Conservation (phyloP, 257 asterid genomes). For the Gentiana straminea region DNA sequence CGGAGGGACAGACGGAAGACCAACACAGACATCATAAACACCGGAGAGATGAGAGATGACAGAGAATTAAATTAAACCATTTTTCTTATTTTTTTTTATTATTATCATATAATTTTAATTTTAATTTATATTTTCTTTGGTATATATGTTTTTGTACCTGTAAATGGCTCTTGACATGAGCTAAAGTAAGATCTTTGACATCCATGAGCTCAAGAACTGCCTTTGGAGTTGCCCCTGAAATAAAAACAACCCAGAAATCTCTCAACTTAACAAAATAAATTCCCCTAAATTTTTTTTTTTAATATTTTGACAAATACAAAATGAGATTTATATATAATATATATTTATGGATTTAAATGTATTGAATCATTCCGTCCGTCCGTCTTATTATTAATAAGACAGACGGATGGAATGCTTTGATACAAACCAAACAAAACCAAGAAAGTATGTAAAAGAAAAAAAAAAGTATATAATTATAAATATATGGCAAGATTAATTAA, state of each 20-base stretch:
- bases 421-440: background rate
- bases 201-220: constrained; percentile 91
- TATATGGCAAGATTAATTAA: too few species aligned
- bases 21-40: constrained; percentile 26
- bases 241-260: constrained; percentile 1
- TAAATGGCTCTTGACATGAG: constrained; percentile 89
- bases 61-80: background rate
- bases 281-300: background rate
- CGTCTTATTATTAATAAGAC: too few species aligned
- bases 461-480: background rate
- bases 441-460: background rate
- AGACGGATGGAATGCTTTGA: too few species aligned
- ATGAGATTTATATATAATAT: background rate
- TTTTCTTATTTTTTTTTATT: background rate
- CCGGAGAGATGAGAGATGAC: constrained; percentile 12
- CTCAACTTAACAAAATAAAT: background rate
- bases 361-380: background rate
- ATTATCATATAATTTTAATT: background rate
- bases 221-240: constrained; percentile 86
- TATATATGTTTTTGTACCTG: constrained; percentile 39
- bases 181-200: constrained; percentile 87
- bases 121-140: background rate
- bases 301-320: too few species aligned
- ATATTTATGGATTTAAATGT: background rate
- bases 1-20: constrained; percentile 50